Percentiles rank a stretch among this genome's conserved stretches.
Conservation (phyloP, 2,329 filamentous ascomycete genomes). For the Aspergillus pseudotamarii region DNA sequence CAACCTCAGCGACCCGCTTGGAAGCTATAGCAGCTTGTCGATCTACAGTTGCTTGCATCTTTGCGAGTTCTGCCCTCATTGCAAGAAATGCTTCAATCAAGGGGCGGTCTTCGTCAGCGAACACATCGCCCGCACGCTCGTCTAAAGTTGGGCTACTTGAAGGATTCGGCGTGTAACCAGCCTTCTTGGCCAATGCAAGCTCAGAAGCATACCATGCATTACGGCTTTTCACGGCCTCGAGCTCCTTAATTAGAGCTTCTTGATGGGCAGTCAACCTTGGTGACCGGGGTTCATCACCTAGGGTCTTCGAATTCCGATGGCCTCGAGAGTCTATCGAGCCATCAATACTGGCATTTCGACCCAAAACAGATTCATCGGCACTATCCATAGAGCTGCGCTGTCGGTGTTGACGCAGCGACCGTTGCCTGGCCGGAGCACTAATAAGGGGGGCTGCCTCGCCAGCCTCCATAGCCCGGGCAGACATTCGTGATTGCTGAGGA, state of each 20-base stretch:
- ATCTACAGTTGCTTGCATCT: constrained; percentile 87
- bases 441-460: constrained; percentile 49
- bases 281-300: constrained; percentile 48
- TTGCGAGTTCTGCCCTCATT: constrained; percentile 86
- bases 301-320: constrained; percentile 44
- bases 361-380: constrained; percentile 59
- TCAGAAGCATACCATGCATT: constrained; percentile 99
- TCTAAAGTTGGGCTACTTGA: constrained; percentile 75
- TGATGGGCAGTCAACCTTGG: constrained; percentile 50
- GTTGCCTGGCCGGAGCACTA: constrained; percentile 47
- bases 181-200: constrained; percentile 84
- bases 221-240: constrained; percentile 79
- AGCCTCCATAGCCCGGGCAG: constrained; percentile 51
- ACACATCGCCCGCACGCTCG: constrained; percentile 72
- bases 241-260: constrained; percentile 76
- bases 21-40: constrained; percentile 83
- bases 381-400: constrained; percentile 71
- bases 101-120: constrained; percentile 89
- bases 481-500: constrained; percentile 52
- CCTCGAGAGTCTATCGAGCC: constrained; percentile 41
- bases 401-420: constrained; percentile 60
- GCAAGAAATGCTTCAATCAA: constrained; percentile 88
- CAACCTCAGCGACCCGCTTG: constrained; percentile 87
- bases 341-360: constrained; percentile 43
- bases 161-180: constrained; percentile 77